Base-by-base conservation (phyloP, 768 basidiomycete species). In the Candolleomyces aberdarensis region DNA sequence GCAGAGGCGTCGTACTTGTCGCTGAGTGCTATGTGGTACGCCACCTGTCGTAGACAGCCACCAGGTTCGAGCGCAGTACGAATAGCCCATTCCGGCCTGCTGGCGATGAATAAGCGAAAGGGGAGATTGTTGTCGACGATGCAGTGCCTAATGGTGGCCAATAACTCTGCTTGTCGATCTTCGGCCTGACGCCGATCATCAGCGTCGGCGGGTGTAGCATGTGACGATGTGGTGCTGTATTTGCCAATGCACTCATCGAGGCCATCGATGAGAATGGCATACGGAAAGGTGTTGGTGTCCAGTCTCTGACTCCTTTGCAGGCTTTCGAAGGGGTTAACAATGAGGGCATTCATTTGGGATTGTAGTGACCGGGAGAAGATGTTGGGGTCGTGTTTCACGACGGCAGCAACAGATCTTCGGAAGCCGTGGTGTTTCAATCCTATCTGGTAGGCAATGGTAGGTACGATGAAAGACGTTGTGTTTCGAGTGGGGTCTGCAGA, bases 201-300 rank as follows among this genome's bases (percentile, higher is more conserved):
- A 32, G 9, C 32, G 32, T 32, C 32, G 32, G 32, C 32, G 32
- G 32, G 32, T 9, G 9, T 32, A 5, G 32, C 5, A 9, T 32
- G 32, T 32, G n/a, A n/a, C n/a, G 9, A 32, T 5, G 32, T 32
- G 32, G 32, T 32, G 32, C 9, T 9, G 32, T 4, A 32, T 32
- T 50, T 49, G 17, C 36, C 49, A 15, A 19, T 36, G 17, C 58
- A 59, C 26, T 59, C 58, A 36, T 59, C 58, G 17, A 59, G 36
- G 4, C 58, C 58, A 41, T 59, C 58, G 48, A 59, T 50, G 31
- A 59, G 29, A 19, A 59, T 59, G 36, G n/a, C 32, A 9, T 51
- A 36, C 6, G 58, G 58, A 15, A 48, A 43, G 8, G 13, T 46
- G 8, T 26, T 46, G 7, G 44, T 36, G 17, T 41, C 49, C 3